Evolutionary conservation across 129 eudicot genomes (phyloP), one percentile per base, ranked within the genome.

Genomic region (Gnaphalium uliginosum): DNA sequence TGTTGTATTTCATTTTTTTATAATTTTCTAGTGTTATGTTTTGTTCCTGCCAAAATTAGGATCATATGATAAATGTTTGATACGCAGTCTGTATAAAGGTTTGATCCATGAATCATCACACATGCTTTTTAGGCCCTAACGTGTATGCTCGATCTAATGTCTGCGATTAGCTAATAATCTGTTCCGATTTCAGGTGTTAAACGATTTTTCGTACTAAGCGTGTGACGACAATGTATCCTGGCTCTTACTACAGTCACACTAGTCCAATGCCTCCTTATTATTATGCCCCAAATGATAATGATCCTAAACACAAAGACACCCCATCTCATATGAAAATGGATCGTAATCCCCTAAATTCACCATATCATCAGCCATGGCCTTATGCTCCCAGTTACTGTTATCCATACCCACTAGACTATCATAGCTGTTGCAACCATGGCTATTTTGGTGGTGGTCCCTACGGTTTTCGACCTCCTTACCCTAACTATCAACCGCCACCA

Each of bases 391-490:
- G 53, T 84, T 62, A 86, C 69, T 83, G 69, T 71, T 64, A 87
- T 63, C 57, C 80, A 15, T 10, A 39, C 53, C 89, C 93, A 63
- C 43, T 51, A 6, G 72, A 41, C 9, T 86, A 83, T 57, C 86
- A 89, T 25, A 64, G 79, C 23, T 89, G 92, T 73, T 83, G 87
- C 72, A 83, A 76, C 80, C 86, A 83, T 69, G 26, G 39, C 53
- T 69, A 73, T 60, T 61, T 57, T 48, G 90, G 86, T 13, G 53
- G 85, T 11, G 53, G 66, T 23, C 65, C 79, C 13, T 73, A 61
- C 48, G 41, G 66, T 46, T 81, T 66, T 78, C 54, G 87, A 7
- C 78, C 93, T 30, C 88, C 88, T 26, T 86, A 74, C 71, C 66
- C 89, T 33, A 79, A 83, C 59, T 68, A 54, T 68, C 85, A 53